Base-by-base conservation (phyloP, 352 stramenopile species). In the Phytophthora sp. region DNA sequence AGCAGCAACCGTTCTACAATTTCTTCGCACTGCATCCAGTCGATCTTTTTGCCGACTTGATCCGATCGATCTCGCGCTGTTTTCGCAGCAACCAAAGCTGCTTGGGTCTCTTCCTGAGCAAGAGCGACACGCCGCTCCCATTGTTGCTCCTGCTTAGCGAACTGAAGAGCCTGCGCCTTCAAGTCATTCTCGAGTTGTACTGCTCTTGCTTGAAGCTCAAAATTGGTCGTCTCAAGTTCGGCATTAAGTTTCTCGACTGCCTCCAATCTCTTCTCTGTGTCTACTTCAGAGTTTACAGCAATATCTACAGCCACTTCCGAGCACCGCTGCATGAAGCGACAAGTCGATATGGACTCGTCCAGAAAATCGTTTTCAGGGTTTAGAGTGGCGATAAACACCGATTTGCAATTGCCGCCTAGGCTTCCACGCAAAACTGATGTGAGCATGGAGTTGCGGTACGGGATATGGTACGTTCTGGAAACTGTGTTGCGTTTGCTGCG, bases 401-500 rank as follows among this genome's bases (percentile, higher is more conserved):
- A 98, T 66, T 98, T 98, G 82, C 95, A 99, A 74, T 99, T 99
- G 28, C 96, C 97, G 7, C 97, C 97, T 6, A 99, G 76, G 51
- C 76, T 96, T 30, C 98, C 96, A 17, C 96, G 82, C 18, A 99
- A 68, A 2, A 99, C 94, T 2, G 91, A 97, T 38, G 96, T 99
- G 74, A 99, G 95, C 92, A 98, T 98, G 28, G 88, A 97, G 68
- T 99, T 99, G 27, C 96, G 84, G 66, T 99, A 99, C 5, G 96
- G 96, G 39, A 98, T 83, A 62, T 99, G 96, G 39, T 82, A 87
- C 2, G 61, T 63, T 24, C 72, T 87, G 4, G 75, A 58, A 11
- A 87, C 64, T 17, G 60, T 42, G 34, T 82, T 86, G 12, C 69
- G 64, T 43, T 81, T 76, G 68, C 93, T 86, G 30, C 97, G 83